Base-by-base conservation (phyloP, 106 monocot species). In the Agapanthus africanus region DNA sequence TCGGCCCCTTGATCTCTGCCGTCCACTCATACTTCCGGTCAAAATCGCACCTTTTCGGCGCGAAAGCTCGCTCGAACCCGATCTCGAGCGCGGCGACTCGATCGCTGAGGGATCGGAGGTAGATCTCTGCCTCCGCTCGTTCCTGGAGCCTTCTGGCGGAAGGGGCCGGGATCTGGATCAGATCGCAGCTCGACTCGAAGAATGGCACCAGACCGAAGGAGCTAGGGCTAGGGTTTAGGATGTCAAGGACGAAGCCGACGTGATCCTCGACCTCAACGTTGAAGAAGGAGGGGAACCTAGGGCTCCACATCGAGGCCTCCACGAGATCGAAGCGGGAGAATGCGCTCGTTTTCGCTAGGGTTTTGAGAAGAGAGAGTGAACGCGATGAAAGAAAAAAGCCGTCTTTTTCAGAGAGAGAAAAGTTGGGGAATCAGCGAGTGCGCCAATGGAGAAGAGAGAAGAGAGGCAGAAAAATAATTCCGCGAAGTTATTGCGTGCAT, bases 11-110 rank as follows among this genome's bases (percentile, higher is more conserved):
- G 73, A 88, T 63, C 84, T 90, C 90, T n/a, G 84, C 70, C 73
- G 87, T 87, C 87, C 87, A 94, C 23, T 82, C 85, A 78, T 83
- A 90, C 83, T 90, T 94, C 25, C 85, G 68, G 33, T 90, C 83
- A 37, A 56, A 32, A 27, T 37, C 42, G 19, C 61, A 72, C 7
- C 4, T n/a, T 15, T 46, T 65, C 19, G 71, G 25, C 37, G 15
- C 37, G 6, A 50, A 42, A 39, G 61, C 59, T 5, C 50, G 78
- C 1, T 69, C 63, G 54, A 79, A 39, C 31, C 79, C 84, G 18
- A 76, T 41, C 79, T 95, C 95, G 8, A 95, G 85, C 2, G 95
- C 91, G 8, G 88, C 31, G 34, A 95, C 81, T 26, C 95, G 83
- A n/a, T 81, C 80, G 69, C 75, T 67, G 51, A 95, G 81, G 50